Evolutionary conservation across 1,284 basidiomycete genomes (phyloP).

Genomic region (Volvariella volvacea): DNA sequence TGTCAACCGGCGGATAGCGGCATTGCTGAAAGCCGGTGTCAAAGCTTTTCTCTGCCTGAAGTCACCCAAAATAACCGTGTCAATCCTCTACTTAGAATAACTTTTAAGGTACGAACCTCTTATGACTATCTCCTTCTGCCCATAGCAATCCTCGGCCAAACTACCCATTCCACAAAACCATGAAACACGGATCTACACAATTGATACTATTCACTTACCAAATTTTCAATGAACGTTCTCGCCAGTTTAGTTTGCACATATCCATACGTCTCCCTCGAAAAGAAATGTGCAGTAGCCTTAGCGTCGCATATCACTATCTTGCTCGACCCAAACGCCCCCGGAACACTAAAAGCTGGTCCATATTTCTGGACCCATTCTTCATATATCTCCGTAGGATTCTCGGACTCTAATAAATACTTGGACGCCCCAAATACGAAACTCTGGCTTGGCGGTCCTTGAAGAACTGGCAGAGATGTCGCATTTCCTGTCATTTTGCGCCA

Average conservation of each 20-base stretch:
- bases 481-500: too few relatives aligned
- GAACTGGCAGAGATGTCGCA: constrained; percentile 17
- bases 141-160: constrained; percentile 42
- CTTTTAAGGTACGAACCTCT: constrained; percentile 21
- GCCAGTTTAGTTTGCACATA: constrained; percentile 35
- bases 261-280: constrained; percentile 38
- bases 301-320: constrained; percentile 45
- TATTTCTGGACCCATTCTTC: constrained; percentile 40
- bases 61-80: background rate
- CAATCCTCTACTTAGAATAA: background rate
- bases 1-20: constrained; percentile 33
- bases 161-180: constrained; percentile 17
- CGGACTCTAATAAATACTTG: constrained; percentile 18
- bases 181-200: background rate
- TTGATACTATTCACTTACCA: constrained; percentile 28
- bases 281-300: constrained; percentile 47
- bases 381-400: constrained; percentile 25
- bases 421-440: constrained; percentile 31
- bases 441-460: constrained; percentile 26
- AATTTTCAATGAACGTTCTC: constrained; percentile 31
- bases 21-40: constrained; percentile 39
- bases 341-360: constrained; percentile 39
- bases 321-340: constrained; percentile 30
- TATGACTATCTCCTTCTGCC: constrained; percentile 48
- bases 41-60: constrained; percentile 36